Evolutionary conservation across 2,329 filamentous ascomycete species (phyloP), one percentile per base, ranked within the genome.

Genomic region (Sarocladium brachiariae): DNA sequence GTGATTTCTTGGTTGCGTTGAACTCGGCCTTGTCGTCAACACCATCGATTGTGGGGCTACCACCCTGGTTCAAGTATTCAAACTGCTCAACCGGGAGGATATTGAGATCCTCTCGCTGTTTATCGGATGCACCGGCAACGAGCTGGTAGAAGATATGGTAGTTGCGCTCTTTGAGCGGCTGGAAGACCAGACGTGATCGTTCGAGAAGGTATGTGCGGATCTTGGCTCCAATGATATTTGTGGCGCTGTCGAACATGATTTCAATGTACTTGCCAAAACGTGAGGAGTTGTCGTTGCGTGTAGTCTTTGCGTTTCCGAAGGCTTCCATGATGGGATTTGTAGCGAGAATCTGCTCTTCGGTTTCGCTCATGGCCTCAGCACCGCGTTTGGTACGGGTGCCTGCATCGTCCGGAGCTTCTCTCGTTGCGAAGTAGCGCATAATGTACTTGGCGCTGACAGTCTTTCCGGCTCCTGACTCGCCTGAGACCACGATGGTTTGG

Each of bases 251-350:
- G 69, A 99, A 99, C 89, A 97, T 92, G 66, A 99, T 99, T 73
- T 99, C 93, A 61, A 99, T 97, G 69, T 99, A 99, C 77, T 99
- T 99, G 68, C 93, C 93, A 70, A 99, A 99, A 63, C 93, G 83
- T 37, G 93, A 99, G 39, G 93, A 99, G 72, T 99, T 99, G 72
- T 99, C 93, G 73, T 99, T 99, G 67, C 93, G 81, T 10, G 93
- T 99, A n/a, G 93, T 99, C 74, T 99, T 99, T 50, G 93, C 93
- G 74, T 99, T 99, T 67, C 93, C 93, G 65, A 99, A 99, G 30
- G 93, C 92, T 80, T 99, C 93, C 93, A 99, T 99, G 66, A 99
- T 96, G 34, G 93, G 93, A 67, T 99, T 99, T 50, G 93, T 99
- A 25, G 93, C 93, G 58, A 99, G 74, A 64, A 99, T 99, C 68